Evolutionary conservation across 164 flowering plant species (phyloP), one percentile per base, ranked within the genome.

Genomic region (Magnolia officinalis): DNA sequence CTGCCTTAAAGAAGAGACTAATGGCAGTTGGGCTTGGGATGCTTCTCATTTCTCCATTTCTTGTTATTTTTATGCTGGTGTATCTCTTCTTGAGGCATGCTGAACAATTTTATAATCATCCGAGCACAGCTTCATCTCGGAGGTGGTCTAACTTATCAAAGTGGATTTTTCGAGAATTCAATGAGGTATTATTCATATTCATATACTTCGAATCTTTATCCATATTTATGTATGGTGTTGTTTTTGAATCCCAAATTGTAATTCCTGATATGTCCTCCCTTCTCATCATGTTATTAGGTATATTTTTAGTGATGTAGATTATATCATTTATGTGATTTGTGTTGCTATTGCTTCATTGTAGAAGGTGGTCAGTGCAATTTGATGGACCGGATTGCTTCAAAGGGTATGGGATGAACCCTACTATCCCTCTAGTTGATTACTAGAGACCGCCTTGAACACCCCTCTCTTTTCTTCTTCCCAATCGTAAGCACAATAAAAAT

Each of bases 91-190:
- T 96, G 86, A 90, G 92, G 84, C 98, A 96, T 82, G 99, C 98
- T 63, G 98, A 94, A 77, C 94, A 93, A 71, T 92, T 96, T 72
- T 96, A 93, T 80, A 93, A 96, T 76, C 96, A 96, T 83, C 99
- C 98, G 72, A 94, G 95, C 79, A 91, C 91, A 1, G 98, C 96
- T 76, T 94, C 96, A 71, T 91, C 98, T 68, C 87, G 94, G 78
- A 87, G 95, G 79, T 96, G 99, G 99, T 96, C 99, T 63, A 96
- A 92, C 83, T 87, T 96, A 82, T 91, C 99, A 68, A 94, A 83
- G 79, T 96, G 99, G 98, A 91, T 94, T 19, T 91, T 94, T 82
- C 86, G 99, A 81, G 98, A 96, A 87, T 94, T 86, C 80, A 96
- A 96, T 77, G 99, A 96, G 99, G 99, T 94, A 90, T 10, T 61